Percentiles rank a stretch among this genome's conserved stretches.
phyloP scores from a whole-genome alignment of 495 filamentous ascomycete genomes.

The Delitschia confertaspora region DNA sequence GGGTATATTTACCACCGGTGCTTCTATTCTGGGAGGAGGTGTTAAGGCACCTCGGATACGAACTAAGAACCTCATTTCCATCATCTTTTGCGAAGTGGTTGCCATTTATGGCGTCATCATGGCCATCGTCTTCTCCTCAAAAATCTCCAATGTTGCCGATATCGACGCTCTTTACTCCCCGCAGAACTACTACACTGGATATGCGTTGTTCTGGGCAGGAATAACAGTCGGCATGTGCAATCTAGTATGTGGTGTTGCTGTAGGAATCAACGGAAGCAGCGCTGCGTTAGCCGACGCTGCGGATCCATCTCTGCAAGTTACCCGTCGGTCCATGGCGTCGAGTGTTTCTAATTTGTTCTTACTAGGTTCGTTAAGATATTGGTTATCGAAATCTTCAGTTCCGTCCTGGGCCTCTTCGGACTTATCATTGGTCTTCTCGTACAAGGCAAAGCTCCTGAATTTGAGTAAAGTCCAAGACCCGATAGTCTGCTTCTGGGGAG shows the following conservation, averaged over 20 bases:
- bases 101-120: constrained; percentile 99
- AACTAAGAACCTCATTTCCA: constrained; percentile 98
- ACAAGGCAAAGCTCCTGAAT: constrained; percentile 68
- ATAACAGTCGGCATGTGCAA: constrained; percentile 92
- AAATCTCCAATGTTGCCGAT: constrained; percentile 51
- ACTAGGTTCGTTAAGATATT: constrained; percentile 93
- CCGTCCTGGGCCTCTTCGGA: constrained; percentile 94
- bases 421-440: constrained; percentile 89
- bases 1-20: constrained; percentile 98
- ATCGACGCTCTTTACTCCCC: constrained; percentile 48
- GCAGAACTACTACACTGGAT: constrained; percentile 87
- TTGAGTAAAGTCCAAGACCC: constrained; percentile 46
- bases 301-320: constrained; percentile 74
- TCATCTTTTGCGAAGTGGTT: constrained; percentile 99
- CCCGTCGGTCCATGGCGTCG: too few species aligned
- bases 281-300: constrained; percentile 94
- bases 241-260: constrained; percentile 88
- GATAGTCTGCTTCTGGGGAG: too few species aligned
- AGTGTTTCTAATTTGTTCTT: neutral
- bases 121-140: constrained; percentile 93
- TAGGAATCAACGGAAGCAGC: constrained; percentile 96
- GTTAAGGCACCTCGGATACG: constrained; percentile 93
- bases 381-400: constrained; percentile 99
- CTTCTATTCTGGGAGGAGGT: constrained; percentile 95
- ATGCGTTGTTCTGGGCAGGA: constrained; percentile 91